phyloP scores from a whole-genome alignment of 1,139 yeast genomes.

The Candida freyschussii region DNA sequence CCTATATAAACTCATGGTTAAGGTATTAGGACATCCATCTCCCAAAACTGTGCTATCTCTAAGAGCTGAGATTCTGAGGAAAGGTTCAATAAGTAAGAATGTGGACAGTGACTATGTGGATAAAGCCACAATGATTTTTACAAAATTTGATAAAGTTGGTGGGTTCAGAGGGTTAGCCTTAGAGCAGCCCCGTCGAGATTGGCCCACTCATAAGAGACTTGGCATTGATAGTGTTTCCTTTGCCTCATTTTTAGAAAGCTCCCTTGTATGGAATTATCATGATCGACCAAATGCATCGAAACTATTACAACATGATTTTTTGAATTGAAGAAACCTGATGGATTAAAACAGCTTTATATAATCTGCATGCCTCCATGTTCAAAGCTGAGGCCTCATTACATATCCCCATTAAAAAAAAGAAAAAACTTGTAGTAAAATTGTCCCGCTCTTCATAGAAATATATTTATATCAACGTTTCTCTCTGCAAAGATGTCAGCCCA shows the following conservation, averaged over 20 bases:
- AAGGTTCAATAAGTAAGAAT: constrained; percentile 30
- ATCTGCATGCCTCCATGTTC: constrained; percentile 3
- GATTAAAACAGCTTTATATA: too few species aligned
- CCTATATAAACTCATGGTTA: constrained; percentile 54
- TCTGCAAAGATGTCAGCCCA: constrained; percentile 51
- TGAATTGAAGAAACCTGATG: constrained; percentile 15
- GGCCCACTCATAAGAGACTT: constrained; percentile 14
- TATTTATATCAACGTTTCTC: constrained; percentile 39
- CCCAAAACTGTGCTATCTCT: constrained; percentile 34
- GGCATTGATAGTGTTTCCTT: constrained; percentile 15
- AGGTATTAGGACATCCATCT: constrained; percentile 61
- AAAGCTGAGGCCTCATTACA: neutral
- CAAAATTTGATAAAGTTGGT: constrained; percentile 40
- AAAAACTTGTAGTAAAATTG: neutral
- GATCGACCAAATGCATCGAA: constrained; percentile 26
- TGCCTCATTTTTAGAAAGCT: constrained; percentile 16
- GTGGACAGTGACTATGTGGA: constrained; percentile 16
- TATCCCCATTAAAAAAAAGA: neutral
- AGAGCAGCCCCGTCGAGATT: constrained; percentile 26
- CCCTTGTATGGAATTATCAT: constrained; percentile 22
- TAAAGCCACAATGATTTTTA: constrained; percentile 24
- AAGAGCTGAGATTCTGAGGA: constrained; percentile 27
- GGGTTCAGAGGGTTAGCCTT: constrained; percentile 28
- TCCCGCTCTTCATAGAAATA: neutral
- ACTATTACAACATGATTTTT: constrained; percentile 30